Percentiles rank a stretch among this genome's conserved stretches.
Evolutionary conservation across 208 protist species (phyloP).

Genomic region (Leishmania guyanensis): DNA sequence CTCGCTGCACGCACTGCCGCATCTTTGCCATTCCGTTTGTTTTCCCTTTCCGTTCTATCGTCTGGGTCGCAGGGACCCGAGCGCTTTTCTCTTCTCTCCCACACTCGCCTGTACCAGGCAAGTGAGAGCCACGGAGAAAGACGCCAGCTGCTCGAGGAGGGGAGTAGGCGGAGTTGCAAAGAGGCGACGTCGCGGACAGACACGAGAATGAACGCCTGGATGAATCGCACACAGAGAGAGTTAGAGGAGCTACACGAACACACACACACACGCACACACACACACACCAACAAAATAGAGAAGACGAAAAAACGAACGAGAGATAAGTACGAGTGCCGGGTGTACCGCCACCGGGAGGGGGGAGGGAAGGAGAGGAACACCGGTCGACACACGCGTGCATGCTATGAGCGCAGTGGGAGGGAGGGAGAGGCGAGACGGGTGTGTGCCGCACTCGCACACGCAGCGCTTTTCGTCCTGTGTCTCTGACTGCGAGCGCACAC

Average conservation of each 20-base stretch:
- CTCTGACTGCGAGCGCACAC: neutral
- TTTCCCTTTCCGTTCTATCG: too few relatives aligned
- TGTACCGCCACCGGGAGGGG: neutral
- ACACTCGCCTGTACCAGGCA: neutral
- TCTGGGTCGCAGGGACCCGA: too few relatives aligned
- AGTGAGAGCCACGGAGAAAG: neutral
- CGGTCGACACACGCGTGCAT: neutral
- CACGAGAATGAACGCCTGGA: neutral
- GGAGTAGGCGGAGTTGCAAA: neutral
- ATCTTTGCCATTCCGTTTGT: too few relatives aligned
- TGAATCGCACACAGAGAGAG: neutral
- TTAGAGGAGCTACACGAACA: neutral
- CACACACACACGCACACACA: neutral
- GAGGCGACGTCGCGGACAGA: neutral
- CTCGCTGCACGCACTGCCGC: neutral
- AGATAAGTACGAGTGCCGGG: neutral
- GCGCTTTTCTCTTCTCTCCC: neutral
- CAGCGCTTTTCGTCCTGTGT: neutral
- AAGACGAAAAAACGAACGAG: neutral
- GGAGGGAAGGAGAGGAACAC: neutral
- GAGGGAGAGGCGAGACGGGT: neutral
- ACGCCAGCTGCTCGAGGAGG: neutral
- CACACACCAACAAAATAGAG: neutral
- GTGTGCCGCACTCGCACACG: neutral
- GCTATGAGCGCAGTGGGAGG: neutral